Evolutionary conservation across 176 grass and related monocot species (phyloP).

Genomic region (Eremochloa ophiuroides): DNA sequence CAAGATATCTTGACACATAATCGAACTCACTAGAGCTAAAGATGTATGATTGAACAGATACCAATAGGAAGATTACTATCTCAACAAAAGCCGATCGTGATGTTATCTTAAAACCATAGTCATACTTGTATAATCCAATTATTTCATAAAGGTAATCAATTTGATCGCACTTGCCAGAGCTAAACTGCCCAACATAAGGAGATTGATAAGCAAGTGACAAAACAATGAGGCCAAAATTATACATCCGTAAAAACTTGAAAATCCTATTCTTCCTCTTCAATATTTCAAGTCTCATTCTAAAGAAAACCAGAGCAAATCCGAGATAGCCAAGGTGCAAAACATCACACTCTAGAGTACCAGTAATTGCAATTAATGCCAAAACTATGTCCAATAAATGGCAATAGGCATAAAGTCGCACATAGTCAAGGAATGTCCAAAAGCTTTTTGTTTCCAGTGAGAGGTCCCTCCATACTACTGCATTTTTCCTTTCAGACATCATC

Average conservation of each 20-base stretch:
- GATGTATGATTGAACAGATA: conserved; percentile 93
- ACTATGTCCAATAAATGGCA: conserved; percentile 99
- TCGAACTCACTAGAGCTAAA: conserved; percentile 88
- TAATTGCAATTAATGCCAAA: conserved; percentile 93
- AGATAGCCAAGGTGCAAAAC: conserved; percentile 97
- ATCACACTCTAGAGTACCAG: conserved; percentile 96
- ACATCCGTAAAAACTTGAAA: conserved; percentile 90
- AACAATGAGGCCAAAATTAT: conserved; percentile 94
- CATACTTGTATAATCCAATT: conserved; percentile 97
- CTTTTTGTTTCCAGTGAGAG: conserved; percentile 99
- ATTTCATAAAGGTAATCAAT: conserved; percentile 93
- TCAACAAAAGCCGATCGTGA: conserved; percentile 95
- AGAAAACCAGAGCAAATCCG: conserved; percentile 95
- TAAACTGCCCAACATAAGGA: conserved; percentile 92
- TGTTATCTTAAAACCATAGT: conserved; percentile 97
- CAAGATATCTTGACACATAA: conserved; percentile 93
- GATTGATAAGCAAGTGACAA: conserved; percentile 98
- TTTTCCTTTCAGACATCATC: conserved; percentile 84
- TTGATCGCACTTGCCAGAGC: conserved; percentile 83
- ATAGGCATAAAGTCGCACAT: conserved; percentile 80
- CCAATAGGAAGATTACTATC: conserved; percentile 93
- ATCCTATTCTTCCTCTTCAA: conserved; percentile 95
- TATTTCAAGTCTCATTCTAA: conserved; percentile 97
- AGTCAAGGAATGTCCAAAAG: conserved; percentile 98
- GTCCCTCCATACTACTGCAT: conserved; percentile 82